These are phyloP conservation scores for Panicum hallii DNA, from an alignment of 202 grass and related monocot species.

Conservation along the genomic window DNA sequence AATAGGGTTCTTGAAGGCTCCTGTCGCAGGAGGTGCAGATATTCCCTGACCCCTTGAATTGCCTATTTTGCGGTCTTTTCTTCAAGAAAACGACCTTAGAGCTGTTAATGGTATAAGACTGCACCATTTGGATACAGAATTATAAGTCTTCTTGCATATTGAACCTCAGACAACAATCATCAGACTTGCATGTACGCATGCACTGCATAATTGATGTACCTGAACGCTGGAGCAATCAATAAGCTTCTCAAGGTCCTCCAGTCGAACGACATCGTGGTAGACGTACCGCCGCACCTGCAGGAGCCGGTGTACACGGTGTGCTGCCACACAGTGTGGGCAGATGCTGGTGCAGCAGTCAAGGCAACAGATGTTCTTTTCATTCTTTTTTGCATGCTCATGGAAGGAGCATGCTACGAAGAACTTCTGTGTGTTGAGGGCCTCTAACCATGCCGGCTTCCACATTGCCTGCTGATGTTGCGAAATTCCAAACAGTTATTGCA, in stretches of 20 bases:
- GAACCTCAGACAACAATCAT: conserved; percentile 38
- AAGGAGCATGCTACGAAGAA: conserved; percentile 83
- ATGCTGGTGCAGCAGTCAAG: conserved; percentile 97
- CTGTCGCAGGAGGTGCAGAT: conserved; percentile 93
- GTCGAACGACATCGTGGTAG: conserved; percentile 89
- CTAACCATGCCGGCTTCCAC: conserved; percentile 96
- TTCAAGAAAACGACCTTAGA: conserved; percentile 98
- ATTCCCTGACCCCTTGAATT: conserved; percentile 96
- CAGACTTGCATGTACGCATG: conserved; percentile 18
- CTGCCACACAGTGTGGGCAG: conserved; percentile 83
- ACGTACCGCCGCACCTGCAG: conserved; percentile 96
- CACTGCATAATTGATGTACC: conserved; percentile 58
- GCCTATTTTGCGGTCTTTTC: conserved; percentile 95
- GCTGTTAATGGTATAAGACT: conserved; percentile 97
- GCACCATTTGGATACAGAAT: conserved; percentile 55
- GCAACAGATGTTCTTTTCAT: conserved; percentile 97
- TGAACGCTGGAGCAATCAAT: conserved; percentile 93
- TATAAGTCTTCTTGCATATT: conserved; percentile 44
- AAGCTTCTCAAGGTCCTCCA: conserved; percentile 96
- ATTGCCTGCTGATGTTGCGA: conserved; percentile 50
- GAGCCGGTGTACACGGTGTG: conserved; percentile 82
- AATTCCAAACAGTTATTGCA: conserved; percentile 35
- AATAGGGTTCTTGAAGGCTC: conserved; percentile 93
- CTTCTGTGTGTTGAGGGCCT: conserved; percentile 76
- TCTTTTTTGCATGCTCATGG: conserved; percentile 91